Conservation (phyloP, 1,284 basidiomycete species). For the Tausonia pullulans region DNA sequence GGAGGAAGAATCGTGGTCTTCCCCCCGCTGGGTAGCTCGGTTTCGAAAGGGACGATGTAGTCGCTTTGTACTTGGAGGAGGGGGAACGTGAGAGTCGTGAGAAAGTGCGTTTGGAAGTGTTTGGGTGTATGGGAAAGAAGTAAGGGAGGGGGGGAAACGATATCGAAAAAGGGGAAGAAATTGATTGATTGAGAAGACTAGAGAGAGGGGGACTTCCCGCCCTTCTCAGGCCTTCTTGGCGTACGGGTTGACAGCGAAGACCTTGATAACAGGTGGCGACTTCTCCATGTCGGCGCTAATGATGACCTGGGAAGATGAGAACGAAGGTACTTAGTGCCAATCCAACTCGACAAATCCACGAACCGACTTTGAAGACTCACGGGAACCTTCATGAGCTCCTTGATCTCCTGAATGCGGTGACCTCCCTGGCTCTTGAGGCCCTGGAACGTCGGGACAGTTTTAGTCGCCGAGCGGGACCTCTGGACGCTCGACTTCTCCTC, state of each 20-base stretch:
- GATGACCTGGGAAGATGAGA: slow-evolving; percentile 52
- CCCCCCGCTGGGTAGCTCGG: no score
- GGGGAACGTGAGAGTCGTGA: no score
- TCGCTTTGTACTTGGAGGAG: no score
- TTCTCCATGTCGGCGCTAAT: slow-evolving; percentile 86
- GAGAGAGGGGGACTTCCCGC: no score
- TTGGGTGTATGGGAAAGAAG: no score
- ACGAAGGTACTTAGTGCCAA: slow-evolving; percentile 8
- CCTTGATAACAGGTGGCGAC: slow-evolving; percentile 87
- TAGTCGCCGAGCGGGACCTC: slow-evolving; percentile 59
- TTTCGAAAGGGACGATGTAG: no score
- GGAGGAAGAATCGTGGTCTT: not conserved
- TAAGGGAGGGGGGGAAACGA: no score
- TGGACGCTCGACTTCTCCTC: slow-evolving; percentile 42
- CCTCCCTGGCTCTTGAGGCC: slow-evolving; percentile 57
- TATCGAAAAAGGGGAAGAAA: no score
- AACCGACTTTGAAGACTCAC: slow-evolving; percentile 39
- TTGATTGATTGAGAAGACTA: no score
- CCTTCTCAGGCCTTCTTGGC: not conserved
- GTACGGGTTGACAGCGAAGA: slow-evolving; percentile 32
- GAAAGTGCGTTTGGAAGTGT: no score
- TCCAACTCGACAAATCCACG: not conserved
- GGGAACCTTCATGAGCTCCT: slow-evolving; percentile 77
- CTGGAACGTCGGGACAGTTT: slow-evolving; percentile 62
- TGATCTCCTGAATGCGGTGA: slow-evolving; percentile 86